Percentiles rank a stretch among this genome's conserved stretches.
Conservation (phyloP, 805 yeast genomes). For the Suhomyces xylopsoci region DNA sequence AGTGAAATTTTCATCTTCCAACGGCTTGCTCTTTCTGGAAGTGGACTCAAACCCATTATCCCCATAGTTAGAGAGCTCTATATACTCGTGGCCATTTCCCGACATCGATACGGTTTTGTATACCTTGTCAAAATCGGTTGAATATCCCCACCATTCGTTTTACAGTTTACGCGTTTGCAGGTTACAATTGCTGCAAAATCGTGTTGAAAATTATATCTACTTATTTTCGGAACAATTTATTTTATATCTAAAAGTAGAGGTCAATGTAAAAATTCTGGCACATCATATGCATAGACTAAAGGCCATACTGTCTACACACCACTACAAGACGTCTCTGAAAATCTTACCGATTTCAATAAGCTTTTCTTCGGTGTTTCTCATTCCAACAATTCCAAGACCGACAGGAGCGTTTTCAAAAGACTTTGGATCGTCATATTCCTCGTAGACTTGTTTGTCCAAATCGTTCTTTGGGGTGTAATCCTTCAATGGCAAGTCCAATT, state of each 20-base stretch:
- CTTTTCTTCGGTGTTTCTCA: conserved; percentile 18
- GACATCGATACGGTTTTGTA: neutral
- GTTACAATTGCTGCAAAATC: neutral
- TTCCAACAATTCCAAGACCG: conserved; percentile 16
- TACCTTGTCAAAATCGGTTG: neutral
- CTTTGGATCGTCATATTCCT: conserved; percentile 14
- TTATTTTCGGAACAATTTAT: neutral
- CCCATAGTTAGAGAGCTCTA: conserved; percentile 4
- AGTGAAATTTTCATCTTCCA: neutral
- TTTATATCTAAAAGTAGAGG: too few species aligned
- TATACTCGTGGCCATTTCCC: neutral
- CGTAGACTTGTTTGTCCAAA: conserved; percentile 9
- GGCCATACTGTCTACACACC: neutral
- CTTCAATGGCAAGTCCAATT: conserved; percentile 10
- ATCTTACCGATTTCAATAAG: conserved; percentile 15
- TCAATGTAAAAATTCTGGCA: neutral
- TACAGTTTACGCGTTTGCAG: neutral
- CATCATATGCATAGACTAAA: neutral
- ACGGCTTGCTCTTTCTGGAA: neutral
- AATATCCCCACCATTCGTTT: neutral
- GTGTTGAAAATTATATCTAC: neutral
- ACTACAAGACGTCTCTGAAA: neutral
- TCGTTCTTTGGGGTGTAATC: conserved; percentile 16
- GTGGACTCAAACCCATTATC: neutral
- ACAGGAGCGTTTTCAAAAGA: conserved; percentile 15